Evolutionary conservation across 768 basidiomycete species (phyloP), one percentile per base, ranked within the genome.

Genomic region (Agrocybe chaxingu): DNA sequence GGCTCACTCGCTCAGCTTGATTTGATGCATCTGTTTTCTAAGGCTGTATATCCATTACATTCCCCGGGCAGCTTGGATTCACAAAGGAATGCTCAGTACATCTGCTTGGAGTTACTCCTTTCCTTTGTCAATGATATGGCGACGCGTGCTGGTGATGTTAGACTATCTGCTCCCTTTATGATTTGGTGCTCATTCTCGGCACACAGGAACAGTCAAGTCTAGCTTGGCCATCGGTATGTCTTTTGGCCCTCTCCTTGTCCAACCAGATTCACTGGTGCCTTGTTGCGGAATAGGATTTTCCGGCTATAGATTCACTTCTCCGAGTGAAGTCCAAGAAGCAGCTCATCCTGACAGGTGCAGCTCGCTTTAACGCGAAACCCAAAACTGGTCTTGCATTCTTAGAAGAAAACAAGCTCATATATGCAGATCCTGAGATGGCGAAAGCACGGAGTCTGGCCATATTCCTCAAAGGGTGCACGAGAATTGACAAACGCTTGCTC

Each of bases 401-500:
- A 33, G 93, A 98, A 64, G 92, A 97, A 61, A 87, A 96, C 61
- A 84, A 84, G n/a, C 73, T 99, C 37, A 90, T 99, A 51, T 87
- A 89, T 62, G 69, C 75, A 4, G 82, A 89, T 13, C 66, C 76
- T 11, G 77, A 72, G 9, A 69, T 80, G 13, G 74, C 89, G 6
- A 82, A 78, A 48, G 64, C 77, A 3, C 77, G 75, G 44, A 90
- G 87, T 57, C 76, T 98, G 24, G 96, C 97, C 6, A 79, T 62
- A 41, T 97, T 98, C 65, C 70, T 99, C 51, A 94, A 95, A 70
- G 83, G 75, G 38, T 89, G 85, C 45, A 84, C 87, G 5, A 74
- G 89, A 41, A 73, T 98, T 30, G 95, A 99, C 67, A 99, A 99
- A 72, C 88, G 90, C 45, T 69, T 96, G 0, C 74, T 99, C 0